Evolutionary conservation across 768 basidiomycete genomes (phyloP).

Genomic region (Clitopilus hobsonii): DNA sequence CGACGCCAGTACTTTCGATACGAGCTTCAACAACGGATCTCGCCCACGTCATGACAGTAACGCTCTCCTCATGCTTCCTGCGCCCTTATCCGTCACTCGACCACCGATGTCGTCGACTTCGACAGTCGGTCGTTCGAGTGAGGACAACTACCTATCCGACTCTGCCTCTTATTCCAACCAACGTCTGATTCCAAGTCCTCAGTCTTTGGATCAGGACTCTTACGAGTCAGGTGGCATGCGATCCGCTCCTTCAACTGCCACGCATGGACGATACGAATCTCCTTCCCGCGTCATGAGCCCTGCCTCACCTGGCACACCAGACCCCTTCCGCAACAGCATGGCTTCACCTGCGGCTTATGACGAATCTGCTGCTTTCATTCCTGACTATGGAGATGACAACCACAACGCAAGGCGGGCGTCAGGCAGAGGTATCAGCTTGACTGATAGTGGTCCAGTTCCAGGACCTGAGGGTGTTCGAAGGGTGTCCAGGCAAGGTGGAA

Average conservation of each 20-base stretch:
- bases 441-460: constrained; percentile 82
- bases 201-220: constrained; percentile 33
- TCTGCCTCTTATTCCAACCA: constrained; percentile 34
- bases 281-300: constrained; percentile 18
- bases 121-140: constrained; percentile 42
- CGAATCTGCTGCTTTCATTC: constrained; percentile 32
- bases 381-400: constrained; percentile 28
- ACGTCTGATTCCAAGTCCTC: constrained; percentile 39
- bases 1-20: constrained; percentile 62
- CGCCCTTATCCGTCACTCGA: constrained; percentile 63
- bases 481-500: constrained; percentile 57
- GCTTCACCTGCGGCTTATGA: constrained; percentile 33
- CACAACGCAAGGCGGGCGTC: constrained; percentile 32
- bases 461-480: constrained; percentile 74
- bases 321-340: constrained; percentile 52
- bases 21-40: constrained; percentile 33
- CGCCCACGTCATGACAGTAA: constrained; percentile 67
- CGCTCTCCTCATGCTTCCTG: constrained; percentile 68
- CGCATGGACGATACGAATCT: constrained; percentile 24
- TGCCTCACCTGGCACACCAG: constrained; percentile 30
- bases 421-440: constrained; percentile 68
- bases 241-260: constrained; percentile 26
- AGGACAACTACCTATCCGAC: constrained; percentile 41
- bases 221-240: constrained; percentile 25
- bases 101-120: constrained; percentile 45